These are phyloP conservation scores for Trichocomaceae sp. DNA, from an alignment of 2,329 filamentous ascomycete species.

Conservation along the genomic window DNA sequence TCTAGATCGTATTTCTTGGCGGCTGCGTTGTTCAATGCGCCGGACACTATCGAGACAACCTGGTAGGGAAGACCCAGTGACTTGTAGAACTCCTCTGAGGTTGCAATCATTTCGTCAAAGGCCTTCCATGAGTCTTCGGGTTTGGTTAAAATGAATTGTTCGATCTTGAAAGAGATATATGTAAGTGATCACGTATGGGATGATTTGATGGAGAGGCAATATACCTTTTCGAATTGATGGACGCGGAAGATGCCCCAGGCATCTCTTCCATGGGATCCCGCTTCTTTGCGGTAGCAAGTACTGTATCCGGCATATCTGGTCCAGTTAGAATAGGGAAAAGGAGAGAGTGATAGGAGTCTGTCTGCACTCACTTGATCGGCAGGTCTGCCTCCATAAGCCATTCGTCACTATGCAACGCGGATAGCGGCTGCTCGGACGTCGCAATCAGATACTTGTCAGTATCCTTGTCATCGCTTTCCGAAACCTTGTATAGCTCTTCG, in stretches of 20 bases:
- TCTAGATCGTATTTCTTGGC: conserved; percentile 95
- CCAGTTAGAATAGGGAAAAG: background rate
- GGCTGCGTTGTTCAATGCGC: conserved; percentile 81
- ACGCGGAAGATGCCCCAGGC: conserved; percentile 98
- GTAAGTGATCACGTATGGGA: background rate
- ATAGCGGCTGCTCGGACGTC: conserved; percentile 91
- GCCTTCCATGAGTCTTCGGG: conserved; percentile 88
- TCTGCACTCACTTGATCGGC: conserved; percentile 74
- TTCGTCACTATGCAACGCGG: conserved; percentile 84
- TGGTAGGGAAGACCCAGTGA: conserved; percentile 83
- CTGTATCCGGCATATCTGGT: conserved; percentile 72
- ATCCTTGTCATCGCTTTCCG: conserved; percentile 72
- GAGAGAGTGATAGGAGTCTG: background rate
- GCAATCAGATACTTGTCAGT: conserved; percentile 81
- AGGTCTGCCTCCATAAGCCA: conserved; percentile 82
- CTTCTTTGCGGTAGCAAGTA: conserved; percentile 93
- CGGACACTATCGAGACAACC: conserved; percentile 91
- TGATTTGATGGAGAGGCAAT: background rate
- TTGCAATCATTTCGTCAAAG: conserved; percentile 87
- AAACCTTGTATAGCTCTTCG: conserved; percentile 95
- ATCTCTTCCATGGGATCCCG: conserved; percentile 83
- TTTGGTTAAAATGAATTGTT: conserved; percentile 74
- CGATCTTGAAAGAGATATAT: conserved; percentile 43
- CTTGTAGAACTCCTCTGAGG: conserved; percentile 92
- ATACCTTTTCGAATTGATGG: conserved; percentile 91